phyloP scores from a whole-genome alignment of 768 basidiomycete genomes.

The Termitomyces sp. region DNA sequence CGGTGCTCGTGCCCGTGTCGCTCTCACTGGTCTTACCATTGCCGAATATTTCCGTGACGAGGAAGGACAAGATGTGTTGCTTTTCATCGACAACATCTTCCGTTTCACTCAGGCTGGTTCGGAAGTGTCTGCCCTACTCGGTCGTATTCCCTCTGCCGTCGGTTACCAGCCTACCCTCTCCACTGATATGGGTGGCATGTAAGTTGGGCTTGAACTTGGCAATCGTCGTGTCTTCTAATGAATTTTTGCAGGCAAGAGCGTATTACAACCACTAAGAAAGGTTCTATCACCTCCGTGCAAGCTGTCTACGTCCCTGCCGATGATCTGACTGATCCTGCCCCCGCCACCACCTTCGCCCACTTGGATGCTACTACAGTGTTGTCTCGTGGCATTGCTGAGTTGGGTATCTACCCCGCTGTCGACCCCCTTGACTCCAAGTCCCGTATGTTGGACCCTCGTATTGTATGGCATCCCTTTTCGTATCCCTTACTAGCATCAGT shows the following conservation, averaged over 20 bases:
- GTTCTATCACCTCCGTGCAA: constrained; percentile 99
- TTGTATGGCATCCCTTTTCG: constrained; percentile 47
- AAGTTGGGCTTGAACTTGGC: constrained; percentile 23
- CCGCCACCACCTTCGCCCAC: constrained; percentile 99
- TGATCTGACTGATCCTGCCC: constrained; percentile 99
- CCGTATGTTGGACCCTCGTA: constrained; percentile 99
- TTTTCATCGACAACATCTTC: constrained; percentile 99
- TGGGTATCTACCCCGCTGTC: constrained; percentile 99
- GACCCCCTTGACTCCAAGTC: constrained; percentile 99
- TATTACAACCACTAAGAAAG: constrained; percentile 99
- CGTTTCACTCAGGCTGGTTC: constrained; percentile 99
- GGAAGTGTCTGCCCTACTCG: constrained; percentile 98
- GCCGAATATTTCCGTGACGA: constrained; percentile 99
- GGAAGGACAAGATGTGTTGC: constrained; percentile 99
- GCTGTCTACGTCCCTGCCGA: constrained; percentile 99
- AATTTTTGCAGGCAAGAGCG: constrained; percentile 79
- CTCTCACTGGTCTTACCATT: constrained; percentile 97
- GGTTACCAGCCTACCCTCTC: constrained; percentile 99
- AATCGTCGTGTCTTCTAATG: constrained; percentile 4
- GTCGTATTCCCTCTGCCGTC: constrained; percentile 99
- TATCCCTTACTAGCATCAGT: not conserved
- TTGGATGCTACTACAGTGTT: constrained; percentile 99
- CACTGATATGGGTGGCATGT: constrained; percentile 99
- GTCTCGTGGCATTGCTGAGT: constrained; percentile 97
- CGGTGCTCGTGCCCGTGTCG: constrained; percentile 99